A percentile compares a stretch with the other conserved stretches of the same genome.
phyloP scores from a whole-genome alignment of 345 rosid species.

The Ricinus communis region DNA sequence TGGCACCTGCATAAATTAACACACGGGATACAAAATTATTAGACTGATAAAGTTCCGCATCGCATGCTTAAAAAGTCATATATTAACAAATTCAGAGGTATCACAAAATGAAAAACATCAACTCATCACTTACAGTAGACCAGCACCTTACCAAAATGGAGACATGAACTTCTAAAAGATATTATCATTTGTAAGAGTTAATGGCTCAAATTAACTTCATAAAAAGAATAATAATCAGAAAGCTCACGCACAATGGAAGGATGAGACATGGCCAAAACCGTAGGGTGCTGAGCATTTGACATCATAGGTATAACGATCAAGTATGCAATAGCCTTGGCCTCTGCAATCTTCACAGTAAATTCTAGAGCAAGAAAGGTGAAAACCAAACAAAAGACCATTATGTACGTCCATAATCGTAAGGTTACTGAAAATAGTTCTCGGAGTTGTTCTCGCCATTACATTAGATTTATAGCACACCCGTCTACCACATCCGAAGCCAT shows the following conservation, averaged over 20 bases:
- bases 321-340: not conserved
- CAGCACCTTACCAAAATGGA: not conserved
- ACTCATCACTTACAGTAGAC: not conserved
- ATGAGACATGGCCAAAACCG: not conserved
- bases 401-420: not conserved
- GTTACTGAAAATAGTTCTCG: not conserved
- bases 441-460: not conserved
- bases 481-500: not conserved
- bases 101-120: not conserved
- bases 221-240: not conserved
- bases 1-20: not conserved
- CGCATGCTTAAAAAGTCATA: not conserved
- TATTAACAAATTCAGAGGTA: not conserved
- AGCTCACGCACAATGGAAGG: not conserved
- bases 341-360: conserved; percentile 3
- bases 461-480: conserved; percentile 1
- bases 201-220: not conserved
- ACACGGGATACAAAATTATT: not conserved
- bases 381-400: not conserved
- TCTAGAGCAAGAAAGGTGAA: not conserved
- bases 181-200: not conserved
- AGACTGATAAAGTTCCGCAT: not conserved
- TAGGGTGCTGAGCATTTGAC: not conserved
- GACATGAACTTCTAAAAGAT: not conserved
- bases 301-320: not conserved